phyloP scores from a whole-genome alignment of 176 grass and related monocot genomes.

The Coix lacrymajobi region DNA sequence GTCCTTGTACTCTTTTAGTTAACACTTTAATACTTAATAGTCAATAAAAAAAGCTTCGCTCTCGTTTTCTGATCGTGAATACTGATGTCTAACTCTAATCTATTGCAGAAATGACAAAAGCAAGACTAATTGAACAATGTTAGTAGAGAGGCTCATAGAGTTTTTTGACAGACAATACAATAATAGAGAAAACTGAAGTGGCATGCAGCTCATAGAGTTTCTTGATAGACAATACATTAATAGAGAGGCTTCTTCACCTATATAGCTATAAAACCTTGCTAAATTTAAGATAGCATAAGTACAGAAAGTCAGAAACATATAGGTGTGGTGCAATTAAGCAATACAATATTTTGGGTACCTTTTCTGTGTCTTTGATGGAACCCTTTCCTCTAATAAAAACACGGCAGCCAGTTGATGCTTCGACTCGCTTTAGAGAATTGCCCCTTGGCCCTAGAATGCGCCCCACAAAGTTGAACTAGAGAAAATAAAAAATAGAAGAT shows the following conservation, averaged over 20 bases:
- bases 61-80: neutral
- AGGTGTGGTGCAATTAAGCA: neutral
- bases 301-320: neutral
- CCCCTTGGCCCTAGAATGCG: conserved; percentile 73
- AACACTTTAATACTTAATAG: neutral
- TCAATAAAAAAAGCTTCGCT: neutral
- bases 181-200: neutral
- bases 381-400: conserved; percentile 87
- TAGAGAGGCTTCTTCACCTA: neutral
- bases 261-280: neutral
- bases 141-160: neutral
- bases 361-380: conserved; percentile 77
- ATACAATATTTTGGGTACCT: conserved; percentile 35
- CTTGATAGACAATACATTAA: neutral
- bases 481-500: conserved; percentile 8
- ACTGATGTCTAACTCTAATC: neutral
- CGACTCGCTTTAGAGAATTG: conserved; percentile 83
- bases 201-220: neutral
- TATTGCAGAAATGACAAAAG: neutral
- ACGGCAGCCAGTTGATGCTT: conserved; percentile 80
- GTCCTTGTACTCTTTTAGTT: neutral
- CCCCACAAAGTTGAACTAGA: conserved; percentile 92
- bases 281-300: conserved; percentile 4
- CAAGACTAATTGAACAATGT: neutral
- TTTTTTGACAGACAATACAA: neutral